Base-by-base conservation (phyloP, 2,329 filamentous ascomycete species). In the Talaromyces verruculosus region DNA sequence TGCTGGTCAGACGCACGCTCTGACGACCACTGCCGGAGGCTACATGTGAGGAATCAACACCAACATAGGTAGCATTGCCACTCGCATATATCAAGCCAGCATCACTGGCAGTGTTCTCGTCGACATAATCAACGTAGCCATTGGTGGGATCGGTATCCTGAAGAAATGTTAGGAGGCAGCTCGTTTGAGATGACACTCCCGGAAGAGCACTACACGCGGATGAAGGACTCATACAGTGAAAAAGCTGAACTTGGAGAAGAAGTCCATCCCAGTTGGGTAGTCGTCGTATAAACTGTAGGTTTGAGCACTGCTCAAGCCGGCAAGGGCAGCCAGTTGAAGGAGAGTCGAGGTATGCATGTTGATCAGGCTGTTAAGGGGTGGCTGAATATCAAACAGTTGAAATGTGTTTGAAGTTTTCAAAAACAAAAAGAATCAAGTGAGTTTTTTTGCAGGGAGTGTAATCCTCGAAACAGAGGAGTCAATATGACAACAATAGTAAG, bases 81-180 rank as follows among this genome's bases (percentile, higher is more conserved):
- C 81, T 76, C 69, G 83, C 85, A 68, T 84, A 85, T 68, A 89
- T 87, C 8, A 93, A 82, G 17, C 84, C 83, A 43, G 78, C 75
- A n/a, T 75, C 72, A 67, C 85, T 84, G 64, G 91, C 90, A 1
- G 83, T 84, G n/a, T 75, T 66, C 61, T 84, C 81, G 69, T 85
- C 80, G 63, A 88, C 84, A 72, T 93, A 95, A 67, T 86, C 79
- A 71, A 95, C 91, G 71, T 88, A 92, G 37, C 91, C 92, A 68
- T 88, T 72, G 1, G 91, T 95, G 0, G 91, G 91, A 72, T 95
- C 92, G 3, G 71, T 22, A 17, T 67, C 76, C 80, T 82, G 63
- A 53, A 37, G 22, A 47, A 5, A 45, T 15, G 43, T 57, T 55
- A 51, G 47, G 47, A 25, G 43, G n/a, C 17, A 51, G 30, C 5